Conservation (phyloP, 495 filamentous ascomycete genomes). For the Friedmanniomyces simplex region DNA sequence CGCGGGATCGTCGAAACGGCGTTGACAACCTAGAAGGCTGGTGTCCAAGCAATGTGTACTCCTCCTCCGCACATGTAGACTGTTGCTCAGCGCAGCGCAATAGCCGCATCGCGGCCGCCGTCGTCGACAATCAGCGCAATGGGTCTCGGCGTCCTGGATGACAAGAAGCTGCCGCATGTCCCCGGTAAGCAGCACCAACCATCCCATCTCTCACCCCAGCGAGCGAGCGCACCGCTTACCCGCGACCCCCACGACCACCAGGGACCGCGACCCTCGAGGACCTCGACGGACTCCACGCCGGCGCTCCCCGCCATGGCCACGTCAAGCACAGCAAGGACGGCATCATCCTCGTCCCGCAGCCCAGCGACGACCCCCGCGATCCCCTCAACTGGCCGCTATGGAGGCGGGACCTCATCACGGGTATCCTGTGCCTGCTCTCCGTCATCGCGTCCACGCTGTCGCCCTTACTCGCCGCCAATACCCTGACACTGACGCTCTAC, state of each 20-base stretch:
- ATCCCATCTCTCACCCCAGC: not conserved
- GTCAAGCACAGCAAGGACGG: slow-evolving; percentile 23
- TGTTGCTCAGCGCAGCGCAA: too few relatives aligned
- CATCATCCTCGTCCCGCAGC: slow-evolving; percentile 35
- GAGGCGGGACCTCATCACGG: slow-evolving; percentile 71
- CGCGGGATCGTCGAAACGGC: too few relatives aligned
- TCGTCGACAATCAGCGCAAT: slow-evolving; percentile 34
- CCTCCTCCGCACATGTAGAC: too few relatives aligned
- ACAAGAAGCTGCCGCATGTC: slow-evolving; percentile 51
- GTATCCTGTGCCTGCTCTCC: slow-evolving; percentile 64
- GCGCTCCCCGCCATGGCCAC: not conserved
- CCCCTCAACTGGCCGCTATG: slow-evolving; percentile 81
- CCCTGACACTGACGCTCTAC: slow-evolving; percentile 54
- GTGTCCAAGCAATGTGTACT: too few relatives aligned
- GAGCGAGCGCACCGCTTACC: not conserved
- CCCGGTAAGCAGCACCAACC: slow-evolving; percentile 47
- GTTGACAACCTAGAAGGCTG: too few relatives aligned
- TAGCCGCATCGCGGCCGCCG: too few relatives aligned
- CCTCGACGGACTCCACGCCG: slow-evolving; percentile 2
- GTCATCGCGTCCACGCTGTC: slow-evolving; percentile 72
- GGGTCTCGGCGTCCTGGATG: slow-evolving; percentile 75
- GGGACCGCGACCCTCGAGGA: slow-evolving; percentile 23
- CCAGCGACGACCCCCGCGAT: slow-evolving; percentile 32
- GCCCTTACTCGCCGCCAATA: slow-evolving; percentile 81
- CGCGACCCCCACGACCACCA: not conserved